These are phyloP conservation scores for Aspergillus sclerotioniger DNA, from an alignment of 495 filamentous ascomycete species.

Conservation along the genomic window DNA sequence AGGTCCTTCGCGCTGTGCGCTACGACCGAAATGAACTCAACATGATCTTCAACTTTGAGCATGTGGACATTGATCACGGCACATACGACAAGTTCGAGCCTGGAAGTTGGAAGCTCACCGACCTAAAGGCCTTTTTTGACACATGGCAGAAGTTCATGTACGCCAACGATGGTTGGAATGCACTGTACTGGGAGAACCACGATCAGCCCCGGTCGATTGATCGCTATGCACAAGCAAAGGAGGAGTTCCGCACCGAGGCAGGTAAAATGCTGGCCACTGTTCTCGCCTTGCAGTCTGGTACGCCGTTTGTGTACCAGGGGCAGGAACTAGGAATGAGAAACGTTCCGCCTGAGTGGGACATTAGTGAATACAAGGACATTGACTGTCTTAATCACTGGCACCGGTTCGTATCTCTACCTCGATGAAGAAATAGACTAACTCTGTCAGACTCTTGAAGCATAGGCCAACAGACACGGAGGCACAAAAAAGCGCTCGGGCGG, in stretches of 20 bases:
- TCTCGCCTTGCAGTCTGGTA: constrained; percentile 59
- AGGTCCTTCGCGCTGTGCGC: constrained; percentile 60
- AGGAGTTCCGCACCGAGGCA: constrained; percentile 42
- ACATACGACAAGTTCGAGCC: constrained; percentile 49
- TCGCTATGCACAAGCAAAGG: constrained; percentile 52
- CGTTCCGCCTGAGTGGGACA: constrained; percentile 60
- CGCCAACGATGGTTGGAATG: constrained; percentile 69
- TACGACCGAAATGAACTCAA: constrained; percentile 59
- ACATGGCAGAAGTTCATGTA: constrained; percentile 70
- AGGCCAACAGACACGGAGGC: constrained; percentile 33
- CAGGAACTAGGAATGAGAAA: constrained; percentile 78
- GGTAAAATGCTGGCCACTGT: constrained; percentile 65
- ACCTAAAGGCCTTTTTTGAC: constrained; percentile 57
- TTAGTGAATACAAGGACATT: constrained; percentile 70
- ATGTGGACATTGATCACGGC: constrained; percentile 58
- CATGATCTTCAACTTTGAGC: constrained; percentile 77
- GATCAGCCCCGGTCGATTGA: constrained; percentile 66
- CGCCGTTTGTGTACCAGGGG: constrained; percentile 73
- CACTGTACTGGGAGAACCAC: constrained; percentile 72
- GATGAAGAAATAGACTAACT: too few species aligned
- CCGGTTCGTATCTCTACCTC: constrained; percentile 31
- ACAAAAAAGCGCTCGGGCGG: constrained; percentile 33
- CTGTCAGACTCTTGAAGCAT: constrained; percentile 36
- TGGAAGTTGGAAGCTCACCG: constrained; percentile 51
- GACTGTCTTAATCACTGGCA: constrained; percentile 66